phyloP scores from a whole-genome alignment of 495 filamentous ascomycete genomes.

The Neurospora pannonica region DNA sequence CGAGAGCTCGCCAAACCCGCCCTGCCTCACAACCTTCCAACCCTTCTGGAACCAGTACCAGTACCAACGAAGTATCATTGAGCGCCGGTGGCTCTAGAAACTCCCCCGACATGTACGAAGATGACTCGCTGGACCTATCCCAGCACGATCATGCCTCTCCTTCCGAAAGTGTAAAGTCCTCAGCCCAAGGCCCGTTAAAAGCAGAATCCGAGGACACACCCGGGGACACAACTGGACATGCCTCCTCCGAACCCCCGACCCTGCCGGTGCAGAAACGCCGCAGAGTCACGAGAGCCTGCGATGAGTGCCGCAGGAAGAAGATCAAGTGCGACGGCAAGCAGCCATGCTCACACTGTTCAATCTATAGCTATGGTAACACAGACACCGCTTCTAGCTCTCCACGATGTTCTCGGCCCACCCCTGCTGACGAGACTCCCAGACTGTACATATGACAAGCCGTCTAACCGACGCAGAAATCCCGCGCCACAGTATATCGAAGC shows the following conservation, averaged over 20 bases:
- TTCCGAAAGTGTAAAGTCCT: slow-evolving; percentile 18
- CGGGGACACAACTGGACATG: slow-evolving; percentile 6
- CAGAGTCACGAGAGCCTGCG: slow-evolving; percentile 84
- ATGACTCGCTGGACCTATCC: slow-evolving; percentile 24
- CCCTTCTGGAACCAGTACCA: slow-evolving; percentile 11
- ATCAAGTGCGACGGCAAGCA: slow-evolving; percentile 98
- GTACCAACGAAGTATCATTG: slow-evolving; percentile 7
- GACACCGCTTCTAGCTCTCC: background rate
- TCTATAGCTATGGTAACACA: slow-evolving; percentile 90
- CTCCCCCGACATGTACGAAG: slow-evolving; percentile 26
- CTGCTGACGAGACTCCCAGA: slow-evolving; percentile 48
- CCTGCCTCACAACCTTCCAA: slow-evolving; percentile 16
- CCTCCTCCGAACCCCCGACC: slow-evolving; percentile 17
- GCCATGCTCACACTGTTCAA: slow-evolving; percentile 94
- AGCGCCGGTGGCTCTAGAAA: slow-evolving; percentile 7
- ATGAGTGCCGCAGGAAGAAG: slow-evolving; percentile 95
- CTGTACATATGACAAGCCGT: slow-evolving; percentile 96
- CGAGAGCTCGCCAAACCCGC: slow-evolving; percentile 11
- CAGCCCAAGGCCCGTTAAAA: slow-evolving; percentile 12
- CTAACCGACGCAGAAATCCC: slow-evolving; percentile 88
- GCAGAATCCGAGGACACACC: slow-evolving; percentile 17
- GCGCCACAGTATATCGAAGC: slow-evolving; percentile 93
- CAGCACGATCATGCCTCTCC: slow-evolving; percentile 23
- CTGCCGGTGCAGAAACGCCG: slow-evolving; percentile 76
- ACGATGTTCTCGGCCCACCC: background rate